These are phyloP conservation scores for Lactifluus subvellereus DNA, from an alignment of 768 basidiomycete species.

Conservation along the genomic window DNA sequence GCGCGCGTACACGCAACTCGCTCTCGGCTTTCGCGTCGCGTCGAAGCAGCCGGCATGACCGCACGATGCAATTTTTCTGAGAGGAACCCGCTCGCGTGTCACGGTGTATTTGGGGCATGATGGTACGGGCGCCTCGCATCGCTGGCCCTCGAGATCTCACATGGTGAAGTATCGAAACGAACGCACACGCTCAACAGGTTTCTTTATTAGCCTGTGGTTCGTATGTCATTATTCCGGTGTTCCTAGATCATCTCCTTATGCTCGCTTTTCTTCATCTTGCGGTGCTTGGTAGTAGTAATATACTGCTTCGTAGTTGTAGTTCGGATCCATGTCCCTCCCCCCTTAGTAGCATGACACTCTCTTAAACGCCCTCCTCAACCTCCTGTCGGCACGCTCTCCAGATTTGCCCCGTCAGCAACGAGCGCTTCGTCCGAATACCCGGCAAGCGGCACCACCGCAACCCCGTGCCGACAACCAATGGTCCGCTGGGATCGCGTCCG, in stretches of 20 bases:
- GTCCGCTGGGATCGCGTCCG: too few relatives aligned
- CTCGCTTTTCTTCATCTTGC: constrained; percentile 49
- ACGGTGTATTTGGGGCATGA: constrained; percentile 61
- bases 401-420: too few relatives aligned
- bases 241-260: constrained; percentile 68
- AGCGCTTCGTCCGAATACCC: too few relatives aligned
- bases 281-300: neutral
- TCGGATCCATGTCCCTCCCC: too few relatives aligned
- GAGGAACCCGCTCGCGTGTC: constrained; percentile 47
- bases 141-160: constrained; percentile 77
- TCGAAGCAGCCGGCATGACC: constrained; percentile 80
- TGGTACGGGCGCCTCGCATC: constrained; percentile 50
- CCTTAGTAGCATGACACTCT: too few relatives aligned
- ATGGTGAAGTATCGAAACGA: constrained; percentile 91
- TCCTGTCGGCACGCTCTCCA: too few relatives aligned
- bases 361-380: too few relatives aligned
- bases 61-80: constrained; percentile 76
- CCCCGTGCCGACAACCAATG: too few relatives aligned
- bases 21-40: constrained; percentile 60
- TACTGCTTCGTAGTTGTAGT: too few relatives aligned
- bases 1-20: constrained; percentile 71
- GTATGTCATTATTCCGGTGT: constrained; percentile 85
- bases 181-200: constrained; percentile 83
- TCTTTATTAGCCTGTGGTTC: constrained; percentile 77
- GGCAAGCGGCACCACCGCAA: too few relatives aligned